Base-by-base conservation (phyloP, 2,329 filamentous ascomycete genomes). In the Xylariaceae sp. region DNA sequence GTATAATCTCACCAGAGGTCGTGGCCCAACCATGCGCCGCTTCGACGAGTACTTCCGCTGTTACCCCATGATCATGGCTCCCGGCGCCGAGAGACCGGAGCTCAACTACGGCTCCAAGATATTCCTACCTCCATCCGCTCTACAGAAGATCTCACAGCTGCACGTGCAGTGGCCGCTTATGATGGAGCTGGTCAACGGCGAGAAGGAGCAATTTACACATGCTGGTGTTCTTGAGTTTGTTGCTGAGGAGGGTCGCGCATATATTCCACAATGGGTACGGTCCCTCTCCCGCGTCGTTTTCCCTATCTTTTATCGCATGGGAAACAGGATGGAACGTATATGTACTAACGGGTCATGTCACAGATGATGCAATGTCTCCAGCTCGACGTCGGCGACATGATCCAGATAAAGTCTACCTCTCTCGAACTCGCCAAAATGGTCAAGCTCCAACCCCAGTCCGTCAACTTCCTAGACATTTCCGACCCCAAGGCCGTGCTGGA, bases 31-130 rank as follows among this genome's bases (percentile, higher is more conserved):
- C 69, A 57, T 73, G 42, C 86, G 89, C 59, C 88, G 91, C 49
- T 98, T 98, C 72, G 92, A 98, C 68, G 93, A 98, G 69, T 97
- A 95, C 73, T 97, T 96, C 71, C 85, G 93, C 61, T 96, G 91
- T 74, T 98, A 97, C 63, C 93, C 93, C 35, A 80, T 96, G 60
- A 83, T 85, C 59, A 97, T 98, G 91, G 82, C 95, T 52, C 89
- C 91, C 11, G 91, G 92, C 3, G 82, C 88, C 29, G 91, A 96
- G 60, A 81, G 93, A 55, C 86, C 88, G 42, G 85, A 91, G 56
- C 83, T 95, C 51, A 97, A 97, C 74, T 91, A 93, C 64, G 93
- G 93, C 56, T 94, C 92, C 68, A 98, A 98, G 74, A 92, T 98
- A 59, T 88, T 98, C 64, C 83, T 98, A 53, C 93, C 93, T n/a